Evolutionary conservation across 495 filamentous ascomycete species (phyloP).

Genomic region (Alectoria sarmentosa): DNA sequence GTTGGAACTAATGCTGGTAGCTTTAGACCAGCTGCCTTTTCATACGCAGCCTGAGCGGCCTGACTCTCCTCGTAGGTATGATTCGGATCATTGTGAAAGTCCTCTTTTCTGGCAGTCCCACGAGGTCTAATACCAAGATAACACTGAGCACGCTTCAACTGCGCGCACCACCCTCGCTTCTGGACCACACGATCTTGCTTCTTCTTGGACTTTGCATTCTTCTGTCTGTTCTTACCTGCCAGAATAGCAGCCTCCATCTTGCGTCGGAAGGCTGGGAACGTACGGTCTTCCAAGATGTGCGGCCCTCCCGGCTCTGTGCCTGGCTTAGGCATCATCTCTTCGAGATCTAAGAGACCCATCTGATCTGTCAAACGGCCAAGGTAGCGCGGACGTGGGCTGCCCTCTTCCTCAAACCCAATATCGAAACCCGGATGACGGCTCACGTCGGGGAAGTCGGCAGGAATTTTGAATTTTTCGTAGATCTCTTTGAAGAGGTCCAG

Average conservation of each 20-base stretch:
- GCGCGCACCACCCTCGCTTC: constrained; percentile 41
- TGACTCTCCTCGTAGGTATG: constrained; percentile 27
- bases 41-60: constrained; percentile 23
- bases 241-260: constrained; percentile 40
- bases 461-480: constrained; percentile 42
- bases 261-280: constrained; percentile 39
- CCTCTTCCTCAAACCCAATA: constrained; percentile 48
- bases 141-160: constrained; percentile 54
- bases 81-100: constrained; percentile 21
- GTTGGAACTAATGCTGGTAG: constrained; percentile 32
- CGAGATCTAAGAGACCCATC: constrained; percentile 32
- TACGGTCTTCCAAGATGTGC: constrained; percentile 27
- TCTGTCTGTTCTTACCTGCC: constrained; percentile 39
- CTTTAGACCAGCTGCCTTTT: constrained; percentile 15
- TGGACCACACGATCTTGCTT: constrained; percentile 40
- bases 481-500: constrained; percentile 50
- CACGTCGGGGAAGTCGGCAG: constrained; percentile 45
- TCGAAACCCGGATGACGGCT: constrained; percentile 42
- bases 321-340: constrained; percentile 30
- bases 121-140: constrained; percentile 57
- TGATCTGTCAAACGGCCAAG: constrained; percentile 47
- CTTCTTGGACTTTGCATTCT: constrained; percentile 44
- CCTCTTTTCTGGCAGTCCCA: constrained; percentile 16
- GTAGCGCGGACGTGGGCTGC: constrained; percentile 55
- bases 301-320: constrained; percentile 11